Evolutionary conservation across 164 flowering plant genomes (phyloP).

Genomic region (Houttuynia cordata): DNA sequence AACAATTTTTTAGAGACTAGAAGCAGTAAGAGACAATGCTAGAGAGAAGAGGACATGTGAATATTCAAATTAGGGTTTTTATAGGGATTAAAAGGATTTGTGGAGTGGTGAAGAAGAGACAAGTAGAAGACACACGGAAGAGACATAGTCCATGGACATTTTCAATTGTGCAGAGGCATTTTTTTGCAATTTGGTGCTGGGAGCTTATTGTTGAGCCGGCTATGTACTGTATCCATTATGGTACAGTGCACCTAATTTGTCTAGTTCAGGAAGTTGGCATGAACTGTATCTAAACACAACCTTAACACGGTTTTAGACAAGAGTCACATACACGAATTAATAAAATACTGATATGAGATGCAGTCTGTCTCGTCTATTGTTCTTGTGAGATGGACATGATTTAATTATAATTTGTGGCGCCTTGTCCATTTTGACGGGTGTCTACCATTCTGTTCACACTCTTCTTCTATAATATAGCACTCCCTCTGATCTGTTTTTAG

Average conservation of each 20-base stretch:
- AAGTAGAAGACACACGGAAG: constrained; percentile 17
- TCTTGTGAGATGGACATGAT: too few species aligned
- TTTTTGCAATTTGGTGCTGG: constrained; percentile 14
- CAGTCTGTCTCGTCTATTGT: too few species aligned
- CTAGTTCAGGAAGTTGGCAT: background rate
- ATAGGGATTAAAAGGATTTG: background rate
- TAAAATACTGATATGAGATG: too few species aligned
- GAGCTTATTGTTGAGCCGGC: constrained; percentile 19
- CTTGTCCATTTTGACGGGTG: too few species aligned
- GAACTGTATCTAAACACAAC: too few species aligned
- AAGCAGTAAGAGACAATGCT: background rate
- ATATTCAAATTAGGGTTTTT: constrained; percentile 1
- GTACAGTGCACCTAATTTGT: background rate
- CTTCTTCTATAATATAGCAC: too few species aligned
- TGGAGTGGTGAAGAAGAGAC: constrained; percentile 8
- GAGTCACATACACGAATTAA: too few species aligned
- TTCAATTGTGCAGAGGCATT: constrained; percentile 10
- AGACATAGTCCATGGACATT: constrained; percentile 8
- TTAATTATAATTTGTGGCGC: too few species aligned
- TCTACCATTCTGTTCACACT: too few species aligned
- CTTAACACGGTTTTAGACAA: too few species aligned
- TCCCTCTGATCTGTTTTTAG: too few species aligned
- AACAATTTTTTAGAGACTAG: background rate
- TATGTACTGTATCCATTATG: constrained; percentile 3
- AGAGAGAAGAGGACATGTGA: background rate